These are phyloP conservation scores for Aspergillus hiratsukae DNA, from an alignment of 2,329 filamentous ascomycete genomes.

Conservation along the genomic window DNA sequence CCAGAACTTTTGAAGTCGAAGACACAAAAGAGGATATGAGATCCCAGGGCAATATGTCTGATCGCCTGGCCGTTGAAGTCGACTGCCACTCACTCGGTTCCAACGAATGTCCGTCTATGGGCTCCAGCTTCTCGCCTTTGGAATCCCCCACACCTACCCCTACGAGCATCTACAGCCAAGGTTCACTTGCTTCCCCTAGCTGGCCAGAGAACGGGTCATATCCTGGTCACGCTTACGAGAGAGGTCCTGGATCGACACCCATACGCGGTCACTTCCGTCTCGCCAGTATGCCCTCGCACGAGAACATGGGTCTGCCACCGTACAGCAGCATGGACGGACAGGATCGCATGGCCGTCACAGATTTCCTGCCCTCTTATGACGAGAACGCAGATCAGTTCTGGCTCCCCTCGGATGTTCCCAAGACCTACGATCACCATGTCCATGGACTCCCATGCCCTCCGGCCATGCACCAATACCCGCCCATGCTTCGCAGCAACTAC, in stretches of 20 bases:
- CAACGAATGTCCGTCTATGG: conserved; percentile 39
- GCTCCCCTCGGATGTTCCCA: conserved; percentile 33
- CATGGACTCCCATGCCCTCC: conserved; percentile 29
- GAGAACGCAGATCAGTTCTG: conserved; percentile 37
- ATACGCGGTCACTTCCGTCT: conserved; percentile 34
- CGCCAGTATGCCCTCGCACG: conserved; percentile 30
- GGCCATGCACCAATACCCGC: conserved; percentile 31
- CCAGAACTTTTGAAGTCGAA: conserved; percentile 24
- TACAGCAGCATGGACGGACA: conserved; percentile 31
- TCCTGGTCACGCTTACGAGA: conserved; percentile 26
- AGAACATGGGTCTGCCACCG: conserved; percentile 26
- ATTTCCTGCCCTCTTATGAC: conserved; percentile 35
- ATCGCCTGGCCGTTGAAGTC: conserved; percentile 36
- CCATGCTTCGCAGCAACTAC: conserved; percentile 33
- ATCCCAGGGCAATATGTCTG: conserved; percentile 33
- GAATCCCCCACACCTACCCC: conserved; percentile 38
- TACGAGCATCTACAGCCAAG: conserved; percentile 36
- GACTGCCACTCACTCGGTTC: conserved; percentile 36
- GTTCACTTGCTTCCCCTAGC: conserved; percentile 32
- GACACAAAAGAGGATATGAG: conserved; percentile 36
- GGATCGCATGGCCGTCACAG: conserved; percentile 31
- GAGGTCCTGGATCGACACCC: conserved; percentile 26
- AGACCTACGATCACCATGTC: conserved; percentile 29
- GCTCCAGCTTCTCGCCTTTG: conserved; percentile 37
- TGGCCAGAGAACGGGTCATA: conserved; percentile 32